Percentiles rank a stretch among this genome's conserved stretches.
Evolutionary conservation across 768 basidiomycete species (phyloP).

Genomic region (Boletus patriciae): DNA sequence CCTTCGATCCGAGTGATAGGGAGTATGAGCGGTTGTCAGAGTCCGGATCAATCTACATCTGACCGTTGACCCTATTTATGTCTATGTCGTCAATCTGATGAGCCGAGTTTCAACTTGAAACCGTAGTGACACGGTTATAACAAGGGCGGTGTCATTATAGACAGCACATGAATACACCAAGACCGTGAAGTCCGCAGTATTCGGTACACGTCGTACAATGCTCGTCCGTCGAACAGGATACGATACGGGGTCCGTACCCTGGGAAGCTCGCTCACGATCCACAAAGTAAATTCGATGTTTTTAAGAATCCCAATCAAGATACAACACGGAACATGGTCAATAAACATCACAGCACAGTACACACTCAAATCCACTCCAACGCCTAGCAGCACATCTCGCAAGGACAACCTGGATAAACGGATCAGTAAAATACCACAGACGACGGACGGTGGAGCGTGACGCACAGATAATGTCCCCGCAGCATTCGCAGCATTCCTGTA

Average conservation of each 20-base stretch:
- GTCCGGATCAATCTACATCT: no score
- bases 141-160: no score
- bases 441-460: conserved; percentile 21
- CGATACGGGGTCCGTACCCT: no score
- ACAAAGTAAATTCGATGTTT: not conserved
- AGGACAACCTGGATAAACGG: conserved; percentile 56
- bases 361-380: not conserved
- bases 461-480: conserved; percentile 68
- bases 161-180: no score
- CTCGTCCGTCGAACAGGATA: not conserved
- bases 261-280: not conserved
- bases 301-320: no score
- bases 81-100: no score
- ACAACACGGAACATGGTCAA: conserved; percentile 11
- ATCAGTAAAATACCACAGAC: not conserved
- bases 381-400: conserved; percentile 74
- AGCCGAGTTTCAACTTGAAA: no score
- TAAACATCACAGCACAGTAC: conserved; percentile 8
- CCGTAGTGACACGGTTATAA: no score
- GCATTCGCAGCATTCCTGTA: conserved; percentile 70
- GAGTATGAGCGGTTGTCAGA: no score
- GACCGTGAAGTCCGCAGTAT: no score
- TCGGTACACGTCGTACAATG: not conserved
- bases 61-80: no score
- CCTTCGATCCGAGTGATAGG: no score